phyloP scores from a whole-genome alignment of 305 asterid genomes.

The Nicotiana rustica region DNA sequence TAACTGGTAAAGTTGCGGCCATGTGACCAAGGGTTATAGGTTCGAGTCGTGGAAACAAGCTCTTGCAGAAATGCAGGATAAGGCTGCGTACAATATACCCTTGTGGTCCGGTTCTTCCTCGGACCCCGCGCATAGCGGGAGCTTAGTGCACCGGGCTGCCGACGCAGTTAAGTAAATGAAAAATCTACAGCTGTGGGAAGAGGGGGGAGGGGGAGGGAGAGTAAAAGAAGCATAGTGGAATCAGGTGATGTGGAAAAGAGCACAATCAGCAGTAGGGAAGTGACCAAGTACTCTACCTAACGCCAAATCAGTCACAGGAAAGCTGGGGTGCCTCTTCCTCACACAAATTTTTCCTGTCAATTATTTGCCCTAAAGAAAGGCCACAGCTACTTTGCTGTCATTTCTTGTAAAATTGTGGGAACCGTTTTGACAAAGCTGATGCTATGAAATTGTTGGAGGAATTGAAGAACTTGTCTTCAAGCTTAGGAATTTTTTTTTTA shows the following conservation, averaged over 20 bases:
- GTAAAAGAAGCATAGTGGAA: neutral
- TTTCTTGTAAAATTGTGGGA: no score
- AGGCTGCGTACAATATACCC: no score
- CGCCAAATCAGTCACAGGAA: constrained; percentile 1
- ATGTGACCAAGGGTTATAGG: no score
- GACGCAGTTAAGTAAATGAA: neutral
- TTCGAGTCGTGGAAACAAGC: no score
- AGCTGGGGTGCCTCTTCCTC: neutral
- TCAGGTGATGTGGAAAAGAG: neutral
- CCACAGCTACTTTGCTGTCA: no score
- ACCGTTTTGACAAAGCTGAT: no score
- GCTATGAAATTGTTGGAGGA: neutral
- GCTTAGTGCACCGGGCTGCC: no score
- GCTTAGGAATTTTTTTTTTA: neutral
- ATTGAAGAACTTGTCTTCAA: neutral
- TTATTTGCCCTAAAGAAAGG: neutral
- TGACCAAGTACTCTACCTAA: neutral
- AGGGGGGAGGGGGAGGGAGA: no score
- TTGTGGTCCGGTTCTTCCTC: no score
- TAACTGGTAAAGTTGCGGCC: no score
- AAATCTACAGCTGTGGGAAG: neutral
- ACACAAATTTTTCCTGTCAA: neutral
- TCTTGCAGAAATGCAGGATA: no score
- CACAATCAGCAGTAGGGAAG: neutral
- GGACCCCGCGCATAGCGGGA: no score